phyloP scores from a whole-genome alignment of 768 basidiomycete species.

The Boletus speciosus region DNA sequence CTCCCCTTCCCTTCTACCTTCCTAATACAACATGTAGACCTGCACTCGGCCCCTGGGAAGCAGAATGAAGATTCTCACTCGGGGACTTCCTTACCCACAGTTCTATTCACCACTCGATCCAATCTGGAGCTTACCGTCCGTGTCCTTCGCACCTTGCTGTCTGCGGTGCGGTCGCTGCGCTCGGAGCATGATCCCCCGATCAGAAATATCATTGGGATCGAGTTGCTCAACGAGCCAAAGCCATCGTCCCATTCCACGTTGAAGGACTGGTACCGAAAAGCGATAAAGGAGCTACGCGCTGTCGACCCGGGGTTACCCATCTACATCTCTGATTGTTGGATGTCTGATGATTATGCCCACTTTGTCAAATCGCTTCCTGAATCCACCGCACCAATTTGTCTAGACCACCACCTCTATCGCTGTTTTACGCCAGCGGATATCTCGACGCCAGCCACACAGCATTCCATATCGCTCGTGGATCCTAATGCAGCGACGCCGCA shows the following conservation, averaged over 20 bases:
- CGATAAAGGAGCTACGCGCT: conserved; percentile 49
- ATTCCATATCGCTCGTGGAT: conserved; percentile 47
- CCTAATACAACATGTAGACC: conserved; percentile 42
- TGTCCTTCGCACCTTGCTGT: conserved; percentile 44
- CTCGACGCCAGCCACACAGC: conserved; percentile 48
- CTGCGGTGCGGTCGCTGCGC: conserved; percentile 44
- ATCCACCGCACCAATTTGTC: conserved; percentile 44
- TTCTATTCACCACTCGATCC: conserved; percentile 46
- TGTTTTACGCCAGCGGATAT: conserved; percentile 68
- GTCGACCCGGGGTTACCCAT: conserved; percentile 59
- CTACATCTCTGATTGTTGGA: conserved; percentile 77
- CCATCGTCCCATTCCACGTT: conserved; percentile 49
- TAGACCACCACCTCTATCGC: conserved; percentile 84
- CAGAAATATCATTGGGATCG: conserved; percentile 51
- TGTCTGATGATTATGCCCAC: conserved; percentile 57
- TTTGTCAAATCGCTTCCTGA: conserved; percentile 41
- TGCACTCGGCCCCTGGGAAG: conserved; percentile 73
- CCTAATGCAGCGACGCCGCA: conserved; percentile 36
- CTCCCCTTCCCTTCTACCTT: conserved; percentile 7
- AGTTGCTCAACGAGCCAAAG: conserved; percentile 59
- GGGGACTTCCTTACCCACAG: conserved; percentile 49
- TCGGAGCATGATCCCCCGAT: conserved; percentile 39
- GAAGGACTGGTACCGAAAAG: conserved; percentile 58
- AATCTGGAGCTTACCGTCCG: conserved; percentile 48
- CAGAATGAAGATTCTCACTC: conserved; percentile 69